phyloP scores from a whole-genome alignment of 2,329 filamentous ascomycete genomes.

The Penicillium capsulatum region DNA sequence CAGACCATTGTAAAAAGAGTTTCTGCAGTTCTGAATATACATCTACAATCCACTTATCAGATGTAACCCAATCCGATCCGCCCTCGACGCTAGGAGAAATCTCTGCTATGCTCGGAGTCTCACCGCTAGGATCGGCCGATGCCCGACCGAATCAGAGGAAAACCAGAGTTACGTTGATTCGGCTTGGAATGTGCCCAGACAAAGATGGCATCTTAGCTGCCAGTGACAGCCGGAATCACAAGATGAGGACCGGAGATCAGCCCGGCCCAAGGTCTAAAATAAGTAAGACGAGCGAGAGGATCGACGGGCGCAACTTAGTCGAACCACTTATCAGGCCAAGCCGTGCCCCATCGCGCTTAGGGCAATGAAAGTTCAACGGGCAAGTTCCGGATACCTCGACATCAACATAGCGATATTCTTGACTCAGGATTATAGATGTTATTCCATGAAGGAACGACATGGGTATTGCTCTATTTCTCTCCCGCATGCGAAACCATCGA shows the following conservation, averaged over 20 bases:
- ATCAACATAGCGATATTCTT: not conserved
- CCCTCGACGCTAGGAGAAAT: slow-evolving; percentile 9
- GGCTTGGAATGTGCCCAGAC: slow-evolving; percentile 4
- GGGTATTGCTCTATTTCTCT: not conserved
- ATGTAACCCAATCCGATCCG: not conserved
- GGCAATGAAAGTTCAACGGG: too few species aligned
- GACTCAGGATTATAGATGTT: too few species aligned
- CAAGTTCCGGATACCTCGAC: too few species aligned
- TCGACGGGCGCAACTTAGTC: slow-evolving; percentile 10
- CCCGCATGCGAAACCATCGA: not conserved
- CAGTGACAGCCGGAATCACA: slow-evolving; percentile 4
- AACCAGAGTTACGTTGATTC: slow-evolving; percentile 4
- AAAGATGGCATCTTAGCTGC: not conserved
- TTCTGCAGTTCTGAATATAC: too few species aligned
- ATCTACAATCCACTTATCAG: not conserved
- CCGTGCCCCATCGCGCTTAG: not conserved
- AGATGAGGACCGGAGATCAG: not conserved
- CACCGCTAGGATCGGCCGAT: slow-evolving; percentile 4
- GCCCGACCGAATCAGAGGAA: not conserved
- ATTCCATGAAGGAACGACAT: not conserved
- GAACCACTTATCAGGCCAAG: slow-evolving; percentile 9
- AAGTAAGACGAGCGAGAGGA: slow-evolving; percentile 8
- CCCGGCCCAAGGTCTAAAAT: slow-evolving; percentile 4
- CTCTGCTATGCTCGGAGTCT: slow-evolving; percentile 1
- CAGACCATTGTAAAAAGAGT: too few species aligned